Evolutionary conservation across 2,329 filamentous ascomycete species (phyloP), one percentile per base, ranked within the genome.

Genomic region (Hypoxylon sp.): DNA sequence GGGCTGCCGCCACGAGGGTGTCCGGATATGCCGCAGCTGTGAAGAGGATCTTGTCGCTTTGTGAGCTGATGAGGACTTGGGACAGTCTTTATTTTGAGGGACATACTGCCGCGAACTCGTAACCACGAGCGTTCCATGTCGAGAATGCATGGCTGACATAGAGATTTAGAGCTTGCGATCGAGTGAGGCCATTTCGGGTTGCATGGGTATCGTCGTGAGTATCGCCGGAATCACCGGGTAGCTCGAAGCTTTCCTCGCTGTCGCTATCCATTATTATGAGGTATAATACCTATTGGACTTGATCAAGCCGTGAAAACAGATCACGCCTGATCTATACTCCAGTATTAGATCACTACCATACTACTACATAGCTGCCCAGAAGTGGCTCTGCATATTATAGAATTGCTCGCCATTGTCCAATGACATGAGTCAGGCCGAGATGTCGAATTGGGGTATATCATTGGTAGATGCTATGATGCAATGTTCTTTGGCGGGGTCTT

Each of bases 41-140:
- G 50, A 91, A 83, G 2, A 88, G 72, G 8, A 88, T 73, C 77
- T 78, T 48, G 14, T 40, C 7, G 48, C n/a, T 30, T 50, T 30
- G 58, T 66, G 14, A 62, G 67, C 20, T 49, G n/a, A 51, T 42
- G n/a, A 3, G 17, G 33, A 33, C 6, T 40, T 50, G 20, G 11
- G 20, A 44, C 8, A 22, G 2, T n/a, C 4, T 33, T 62, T 56
- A 10, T 33, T 25, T 31, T 2, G 25, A 30, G 14, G 33, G 78
- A 83, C 70, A 78, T 81, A 87, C 82, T 13, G 84, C 83, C n/a
- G 84, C 85, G 65, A 88, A 88, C 73, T 88, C 85, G 67, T 86
- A 89, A 54, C 83, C 82, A 50, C 87, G 82, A 5, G 85, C 83
- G 75, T 88, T 89, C 86, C 85, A 88, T 42, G 85, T 85, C 14